Base-by-base conservation (phyloP, 306 rosid species). In the Vigna trinervia region DNA sequence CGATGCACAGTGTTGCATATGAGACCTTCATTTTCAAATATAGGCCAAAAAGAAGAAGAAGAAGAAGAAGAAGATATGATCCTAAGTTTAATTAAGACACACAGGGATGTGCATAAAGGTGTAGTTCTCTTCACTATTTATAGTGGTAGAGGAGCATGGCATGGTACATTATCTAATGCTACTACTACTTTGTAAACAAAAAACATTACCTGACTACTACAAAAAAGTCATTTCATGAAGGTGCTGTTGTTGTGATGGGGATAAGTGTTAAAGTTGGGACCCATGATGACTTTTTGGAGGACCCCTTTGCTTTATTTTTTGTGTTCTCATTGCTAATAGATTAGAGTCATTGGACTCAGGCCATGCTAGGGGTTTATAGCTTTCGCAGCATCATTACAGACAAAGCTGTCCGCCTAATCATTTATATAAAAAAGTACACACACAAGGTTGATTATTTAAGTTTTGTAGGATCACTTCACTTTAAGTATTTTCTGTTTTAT, bases 11-110 rank as follows among this genome's bases (percentile, higher is more conserved):
- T 15, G 68, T 51, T 14, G 57, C 60, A 70, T 4, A 23, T 58
- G 78, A 22, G 64, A 28, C 32, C 83, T 86, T 82, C 88, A 86
- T 84, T 77, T 41, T 80, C 75, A 23, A 46, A 30, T 11, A 30
- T 10, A 28, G 59, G 22, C 15, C 23, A 22, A 52, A 32, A 54
- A 23, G 26, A 23, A 23, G 26, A 17, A 17, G 19, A 17, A 22
- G 23, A 22, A 22, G 23, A 22, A 56, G 61, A 12, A 56, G 61
- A 56, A 77, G 22, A 4, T 62, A 39, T 2, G 9, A 39, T 39
- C 45, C 45, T 61, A 43, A 43, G 22, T 26, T 26, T 26, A 26
- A 26, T 1, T 26, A 26, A 26, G 28, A 26, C 28, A 26, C 28
- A 26, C 5, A 36, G 59, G 32, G 77, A 54, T 76, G 1, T 43